Evolutionary conservation across 257 asterid species (phyloP).

Genomic region (Solanum dulcamara): DNA sequence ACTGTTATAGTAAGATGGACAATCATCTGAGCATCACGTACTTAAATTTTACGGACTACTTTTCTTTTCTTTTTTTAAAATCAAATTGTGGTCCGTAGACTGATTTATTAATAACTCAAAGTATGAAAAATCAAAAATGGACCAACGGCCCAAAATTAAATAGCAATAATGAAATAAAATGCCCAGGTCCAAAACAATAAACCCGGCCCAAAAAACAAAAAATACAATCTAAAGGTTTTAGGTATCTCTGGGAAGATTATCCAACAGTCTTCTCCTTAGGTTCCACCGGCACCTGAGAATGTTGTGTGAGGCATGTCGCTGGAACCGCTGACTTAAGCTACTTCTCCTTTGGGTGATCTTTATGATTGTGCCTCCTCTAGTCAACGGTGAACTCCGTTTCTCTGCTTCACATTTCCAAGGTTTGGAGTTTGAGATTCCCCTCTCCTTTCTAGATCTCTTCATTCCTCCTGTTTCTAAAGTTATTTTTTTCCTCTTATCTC

Average conservation of each 20-base stretch:
- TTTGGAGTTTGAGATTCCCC: background rate
- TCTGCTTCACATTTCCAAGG: background rate
- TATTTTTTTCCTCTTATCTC: background rate
- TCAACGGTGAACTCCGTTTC: background rate
- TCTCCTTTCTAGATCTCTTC: background rate
- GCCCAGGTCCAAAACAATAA: background rate
- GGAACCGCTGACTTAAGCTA: background rate
- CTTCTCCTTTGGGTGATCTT: background rate
- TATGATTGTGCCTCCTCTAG: background rate
- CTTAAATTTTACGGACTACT: background rate
- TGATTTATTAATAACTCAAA: background rate
- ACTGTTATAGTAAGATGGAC: background rate
- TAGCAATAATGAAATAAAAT: background rate
- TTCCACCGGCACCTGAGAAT: background rate
- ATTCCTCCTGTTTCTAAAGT: background rate
- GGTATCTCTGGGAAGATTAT: background rate
- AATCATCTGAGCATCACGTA: background rate
- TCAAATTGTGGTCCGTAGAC: background rate
- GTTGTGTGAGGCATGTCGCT: background rate
- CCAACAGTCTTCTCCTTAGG: background rate
- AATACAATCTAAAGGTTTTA: background rate
- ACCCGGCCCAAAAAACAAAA: background rate
- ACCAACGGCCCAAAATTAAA: background rate
- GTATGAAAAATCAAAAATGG: background rate
- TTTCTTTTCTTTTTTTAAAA: background rate